Evolutionary conservation across 2,329 filamentous ascomycete species (phyloP), one percentile per base, ranked within the genome.

Genomic region (Epichloe sibirici): DNA sequence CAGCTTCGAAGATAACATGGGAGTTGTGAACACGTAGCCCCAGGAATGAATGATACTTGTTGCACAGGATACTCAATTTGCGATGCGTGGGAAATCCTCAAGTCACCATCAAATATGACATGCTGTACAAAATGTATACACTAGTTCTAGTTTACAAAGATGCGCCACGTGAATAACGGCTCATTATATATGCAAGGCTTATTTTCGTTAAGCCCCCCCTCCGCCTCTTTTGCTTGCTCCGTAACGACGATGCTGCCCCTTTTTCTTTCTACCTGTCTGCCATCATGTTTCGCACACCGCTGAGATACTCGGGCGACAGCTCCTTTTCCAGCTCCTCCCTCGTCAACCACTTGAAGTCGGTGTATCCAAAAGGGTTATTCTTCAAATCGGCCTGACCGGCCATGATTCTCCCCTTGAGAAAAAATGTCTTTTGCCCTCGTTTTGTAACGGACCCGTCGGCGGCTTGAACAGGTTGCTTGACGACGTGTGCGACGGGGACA

Each of bases 381-480:
- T 74, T 73, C 50, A 97, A 69, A 67, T 95, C 80, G 34, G 86
- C 89, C 72, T 97, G 93, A n/a, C 93, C 93, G 37, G 90, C 89
- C 86, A 97, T 88, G 68, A 98, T 97, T 57, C 93, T 82, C 49
- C 83, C 88, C 76, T 97, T 97, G 75, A 97, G 81, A 77, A 95
- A 96, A 71, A 98, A 98, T 2, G 83, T 84, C 77, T 95, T 96
- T 63, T 86, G 79, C 51, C 88, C 89, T 53, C 76, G 71, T 58
- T 66, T 60, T 54, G 68, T 63, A 45, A 75, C 61, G 35, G 65
- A 62, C 45, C 67, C 66, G 63, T 76, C 70, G 59, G 69, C 64
- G 60, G 68, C 66, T 64, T 74, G 61, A 62, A 67, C 59, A 60
- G 76, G 76, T 57, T 81, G 72, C 56, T 72, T 73, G 59, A 87